These are phyloP conservation scores for Medicago arabica DNA, from an alignment of 306 rosid species.

Conservation along the genomic window DNA sequence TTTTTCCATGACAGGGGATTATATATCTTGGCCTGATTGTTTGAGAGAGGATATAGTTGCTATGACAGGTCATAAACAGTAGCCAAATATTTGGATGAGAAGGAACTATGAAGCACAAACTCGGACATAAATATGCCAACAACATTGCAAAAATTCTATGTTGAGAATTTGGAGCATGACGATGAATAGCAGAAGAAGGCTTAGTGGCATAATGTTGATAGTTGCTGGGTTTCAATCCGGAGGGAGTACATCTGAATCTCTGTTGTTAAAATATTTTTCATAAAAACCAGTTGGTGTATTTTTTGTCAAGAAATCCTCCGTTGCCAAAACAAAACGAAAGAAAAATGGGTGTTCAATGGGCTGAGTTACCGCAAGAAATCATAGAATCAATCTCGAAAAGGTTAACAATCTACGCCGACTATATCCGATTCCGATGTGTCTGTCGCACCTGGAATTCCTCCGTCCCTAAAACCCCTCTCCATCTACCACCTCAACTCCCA, in stretches of 20 bases:
- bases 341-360: not conserved
- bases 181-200: not conserved
- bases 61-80: no score
- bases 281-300: not conserved
- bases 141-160: no score
- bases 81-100: no score
- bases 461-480: not conserved
- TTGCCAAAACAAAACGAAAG: not conserved
- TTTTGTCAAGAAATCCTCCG: not conserved
- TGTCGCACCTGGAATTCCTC: not conserved
- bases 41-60: no score
- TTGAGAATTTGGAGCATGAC: not conserved
- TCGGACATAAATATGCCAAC: no score
- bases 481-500: constrained; percentile 74
- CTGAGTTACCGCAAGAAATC: not conserved
- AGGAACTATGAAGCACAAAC: not conserved
- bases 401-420: not conserved
- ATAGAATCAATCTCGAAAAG: not conserved
- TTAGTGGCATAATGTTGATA: no score
- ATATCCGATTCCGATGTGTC: not conserved
- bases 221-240: no score
- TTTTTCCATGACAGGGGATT: not conserved
- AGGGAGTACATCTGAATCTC: no score
- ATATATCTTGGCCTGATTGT: no score
- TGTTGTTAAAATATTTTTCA: no score